Evolutionary conservation across 2,329 filamentous ascomycete species (phyloP).

Genomic region (Cladophialophora exuberans): DNA sequence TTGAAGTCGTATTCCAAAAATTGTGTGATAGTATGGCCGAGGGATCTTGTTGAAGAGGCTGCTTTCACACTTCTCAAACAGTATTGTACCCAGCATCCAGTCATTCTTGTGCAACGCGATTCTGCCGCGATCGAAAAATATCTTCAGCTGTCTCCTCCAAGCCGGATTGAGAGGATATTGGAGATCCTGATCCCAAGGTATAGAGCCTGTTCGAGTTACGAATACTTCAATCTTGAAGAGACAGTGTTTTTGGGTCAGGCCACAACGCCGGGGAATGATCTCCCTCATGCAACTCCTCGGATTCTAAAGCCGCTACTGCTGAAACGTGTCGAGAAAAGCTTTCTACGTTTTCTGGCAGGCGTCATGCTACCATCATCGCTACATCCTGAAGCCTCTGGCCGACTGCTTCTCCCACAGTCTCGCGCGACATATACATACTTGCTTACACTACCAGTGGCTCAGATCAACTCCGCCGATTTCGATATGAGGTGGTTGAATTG

Average conservation of each 20-base stretch:
- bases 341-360: neutral
- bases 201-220: neutral
- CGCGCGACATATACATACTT: neutral
- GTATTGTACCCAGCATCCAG: conserved; percentile 1
- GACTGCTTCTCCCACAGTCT: neutral
- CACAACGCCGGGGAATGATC: neutral
- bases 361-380: neutral
- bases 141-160: neutral
- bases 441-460: neutral
- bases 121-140: neutral
- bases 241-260: neutral
- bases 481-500: neutral
- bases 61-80: neutral
- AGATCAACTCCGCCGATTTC: neutral
- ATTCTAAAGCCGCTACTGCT: neutral
- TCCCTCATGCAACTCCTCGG: neutral
- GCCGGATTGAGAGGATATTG: neutral
- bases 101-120: neutral
- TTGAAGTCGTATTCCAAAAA: neutral
- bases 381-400: neutral
- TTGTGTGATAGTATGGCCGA: neutral
- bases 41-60: neutral
- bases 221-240: neutral
- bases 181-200: neutral
- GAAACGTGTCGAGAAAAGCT: conserved; percentile 2